A percentile compares a stretch with the other conserved stretches of the same genome.
phyloP scores from a whole-genome alignment of 2,329 filamentous ascomycete species.

The Plenodomus biglobosus region DNA sequence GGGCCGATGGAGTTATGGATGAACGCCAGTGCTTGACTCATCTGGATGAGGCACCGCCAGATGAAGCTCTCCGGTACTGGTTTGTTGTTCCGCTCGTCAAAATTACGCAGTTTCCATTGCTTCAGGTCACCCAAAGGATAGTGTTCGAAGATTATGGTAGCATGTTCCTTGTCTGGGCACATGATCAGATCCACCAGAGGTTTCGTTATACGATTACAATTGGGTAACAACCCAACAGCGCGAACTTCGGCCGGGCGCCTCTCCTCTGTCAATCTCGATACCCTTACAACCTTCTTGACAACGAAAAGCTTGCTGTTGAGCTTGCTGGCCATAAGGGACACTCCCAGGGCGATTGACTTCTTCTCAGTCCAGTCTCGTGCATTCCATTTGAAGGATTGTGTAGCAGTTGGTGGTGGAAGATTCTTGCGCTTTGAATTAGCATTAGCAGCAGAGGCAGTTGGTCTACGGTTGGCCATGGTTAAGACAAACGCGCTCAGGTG shows the following conservation, averaged over 20 bases:
- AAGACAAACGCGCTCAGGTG: background rate
- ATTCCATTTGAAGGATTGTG: conserved; percentile 8
- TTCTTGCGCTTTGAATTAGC: background rate
- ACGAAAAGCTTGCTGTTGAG: conserved; percentile 10
- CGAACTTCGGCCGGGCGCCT: conserved; percentile 15
- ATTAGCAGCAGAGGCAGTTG: background rate
- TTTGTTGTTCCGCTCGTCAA: conserved; percentile 15
- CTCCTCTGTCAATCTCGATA: conserved; percentile 1
- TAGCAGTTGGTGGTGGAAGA: background rate
- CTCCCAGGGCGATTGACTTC: conserved; percentile 1
- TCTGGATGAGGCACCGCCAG: conserved; percentile 34
- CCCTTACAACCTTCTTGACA: conserved; percentile 22
- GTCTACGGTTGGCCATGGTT: conserved; percentile 8
- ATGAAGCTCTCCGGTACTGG: conserved; percentile 30
- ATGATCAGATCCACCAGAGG: conserved; percentile 10
- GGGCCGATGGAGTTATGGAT: conserved; percentile 23
- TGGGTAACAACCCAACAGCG: conserved; percentile 13
- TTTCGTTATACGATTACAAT: conserved; percentile 24
- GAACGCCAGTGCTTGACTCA: conserved; percentile 31
- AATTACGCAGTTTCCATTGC: conserved; percentile 19
- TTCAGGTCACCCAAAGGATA: conserved; percentile 26
- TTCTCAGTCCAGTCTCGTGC: conserved; percentile 10
- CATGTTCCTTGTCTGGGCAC: conserved; percentile 7
- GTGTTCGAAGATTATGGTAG: conserved; percentile 22
- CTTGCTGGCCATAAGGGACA: conserved; percentile 9